Evolutionary conservation across 176 grass and related monocot genomes (phyloP).

Genomic region (Carex scoparia): DNA sequence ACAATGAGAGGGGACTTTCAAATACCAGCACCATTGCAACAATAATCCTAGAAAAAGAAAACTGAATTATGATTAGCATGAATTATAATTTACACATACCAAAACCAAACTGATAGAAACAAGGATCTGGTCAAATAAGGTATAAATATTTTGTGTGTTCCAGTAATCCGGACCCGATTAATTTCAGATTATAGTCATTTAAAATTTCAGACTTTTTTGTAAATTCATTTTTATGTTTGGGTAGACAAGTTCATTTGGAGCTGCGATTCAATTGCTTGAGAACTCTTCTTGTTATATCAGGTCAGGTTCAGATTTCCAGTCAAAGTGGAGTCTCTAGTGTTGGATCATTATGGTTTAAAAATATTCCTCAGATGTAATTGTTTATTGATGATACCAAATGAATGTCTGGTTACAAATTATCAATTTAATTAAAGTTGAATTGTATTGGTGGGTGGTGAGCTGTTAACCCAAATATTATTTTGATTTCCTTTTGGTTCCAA

Average conservation of each 20-base stretch:
- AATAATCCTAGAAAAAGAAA: conserved; percentile 63
- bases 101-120: not conserved
- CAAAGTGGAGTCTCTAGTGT: not conserved
- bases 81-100: not conserved
- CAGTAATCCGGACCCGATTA: not conserved
- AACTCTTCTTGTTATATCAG: not conserved
- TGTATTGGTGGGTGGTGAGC: not conserved
- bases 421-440: not conserved
- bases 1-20: conserved; percentile 73
- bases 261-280: not conserved
- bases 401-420: not conserved
- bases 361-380: not conserved
- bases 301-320: not conserved
- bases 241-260: not conserved
- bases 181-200: not conserved
- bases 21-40: conserved; percentile 68
- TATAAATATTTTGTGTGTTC: not conserved
- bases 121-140: not conserved
- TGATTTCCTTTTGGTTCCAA: not conserved
- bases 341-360: not conserved
- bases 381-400: not conserved
- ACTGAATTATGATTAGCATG: not conserved
- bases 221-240: not conserved
- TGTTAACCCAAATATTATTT: not conserved
- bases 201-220: not conserved